Conservation (phyloP, 495 filamentous ascomycete species). For the Umbilicaria muhlenbergii region DNA sequence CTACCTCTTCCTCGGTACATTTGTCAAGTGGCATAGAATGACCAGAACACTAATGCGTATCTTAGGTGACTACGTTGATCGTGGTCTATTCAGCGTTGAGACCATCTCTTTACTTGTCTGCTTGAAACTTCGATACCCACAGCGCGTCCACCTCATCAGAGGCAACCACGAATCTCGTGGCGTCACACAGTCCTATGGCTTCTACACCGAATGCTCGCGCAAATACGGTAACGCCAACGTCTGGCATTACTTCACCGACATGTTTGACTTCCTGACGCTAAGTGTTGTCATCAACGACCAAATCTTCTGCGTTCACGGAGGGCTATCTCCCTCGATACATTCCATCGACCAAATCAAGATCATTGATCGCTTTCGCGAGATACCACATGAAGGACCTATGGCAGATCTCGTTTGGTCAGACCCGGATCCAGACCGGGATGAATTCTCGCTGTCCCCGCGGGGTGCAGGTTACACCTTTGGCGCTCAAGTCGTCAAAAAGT, state of each 20-base stretch:
- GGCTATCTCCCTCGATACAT: constrained; percentile 88
- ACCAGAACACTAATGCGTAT: not conserved
- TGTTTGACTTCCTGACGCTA: constrained; percentile 96
- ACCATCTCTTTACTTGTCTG: constrained; percentile 93
- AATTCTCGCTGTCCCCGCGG: constrained; percentile 85
- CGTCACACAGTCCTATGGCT: constrained; percentile 96
- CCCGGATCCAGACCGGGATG: constrained; percentile 86
- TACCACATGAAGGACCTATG: constrained; percentile 97
- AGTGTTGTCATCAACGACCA: constrained; percentile 97
- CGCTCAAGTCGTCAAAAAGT: constrained; percentile 93
- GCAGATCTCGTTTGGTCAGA: constrained; percentile 98
- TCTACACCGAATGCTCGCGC: constrained; percentile 93
- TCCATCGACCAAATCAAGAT: constrained; percentile 99
- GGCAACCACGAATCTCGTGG: constrained; percentile 96
- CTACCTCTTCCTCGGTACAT: constrained; percentile 84
- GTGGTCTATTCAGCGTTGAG: constrained; percentile 91
- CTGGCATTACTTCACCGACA: constrained; percentile 99
- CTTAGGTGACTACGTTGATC: constrained; percentile 89
- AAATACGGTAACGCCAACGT: constrained; percentile 98
- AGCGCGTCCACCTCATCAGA: constrained; percentile 82
- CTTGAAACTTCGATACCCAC: constrained; percentile 83
- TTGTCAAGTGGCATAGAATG: not conserved
- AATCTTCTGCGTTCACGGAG: constrained; percentile 97
- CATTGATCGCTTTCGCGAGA: constrained; percentile 95
- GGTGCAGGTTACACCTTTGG: constrained; percentile 96